Evolutionary conservation across 2,329 filamentous ascomycete species (phyloP).

Genomic region (Trichoderma pleuroti): DNA sequence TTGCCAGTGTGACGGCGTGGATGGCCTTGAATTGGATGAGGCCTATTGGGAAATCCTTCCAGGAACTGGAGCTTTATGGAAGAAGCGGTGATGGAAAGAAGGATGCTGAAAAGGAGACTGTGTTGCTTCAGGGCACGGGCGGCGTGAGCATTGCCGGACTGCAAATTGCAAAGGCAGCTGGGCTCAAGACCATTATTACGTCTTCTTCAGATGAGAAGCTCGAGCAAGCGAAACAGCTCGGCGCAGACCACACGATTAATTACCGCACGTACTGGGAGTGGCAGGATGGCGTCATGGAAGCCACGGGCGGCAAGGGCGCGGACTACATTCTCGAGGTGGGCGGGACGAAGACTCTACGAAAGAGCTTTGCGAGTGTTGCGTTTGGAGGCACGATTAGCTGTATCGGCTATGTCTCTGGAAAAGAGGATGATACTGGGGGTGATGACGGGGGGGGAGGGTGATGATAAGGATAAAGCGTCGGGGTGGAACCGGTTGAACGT

Average conservation of each 20-base stretch:
- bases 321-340: constrained; percentile 56
- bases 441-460: constrained; percentile 16
- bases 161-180: constrained; percentile 52
- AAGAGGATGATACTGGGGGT: constrained; percentile 47
- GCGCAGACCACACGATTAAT: constrained; percentile 53
- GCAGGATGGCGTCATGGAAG: constrained; percentile 45
- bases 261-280: constrained; percentile 51
- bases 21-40: constrained; percentile 61
- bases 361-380: constrained; percentile 51
- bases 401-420: constrained; percentile 49
- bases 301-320: constrained; percentile 45
- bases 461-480: constrained; percentile 6
- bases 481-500: constrained; percentile 51
- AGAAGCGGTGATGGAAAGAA: not conserved
- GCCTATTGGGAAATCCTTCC: constrained; percentile 46
- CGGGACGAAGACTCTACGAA: constrained; percentile 47
- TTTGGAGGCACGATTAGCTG: constrained; percentile 54
- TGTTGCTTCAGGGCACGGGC: constrained; percentile 54
- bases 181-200: constrained; percentile 50
- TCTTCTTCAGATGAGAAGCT: constrained; percentile 53
- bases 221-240: constrained; percentile 43
- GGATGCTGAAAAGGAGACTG: constrained; percentile 35
- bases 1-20: constrained; percentile 62
- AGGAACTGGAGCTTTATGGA: constrained; percentile 17
- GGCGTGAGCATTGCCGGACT: constrained; percentile 50